Evolutionary conservation across 305 asterid genomes (phyloP).

Genomic region (Fraxinus floribunda): DNA sequence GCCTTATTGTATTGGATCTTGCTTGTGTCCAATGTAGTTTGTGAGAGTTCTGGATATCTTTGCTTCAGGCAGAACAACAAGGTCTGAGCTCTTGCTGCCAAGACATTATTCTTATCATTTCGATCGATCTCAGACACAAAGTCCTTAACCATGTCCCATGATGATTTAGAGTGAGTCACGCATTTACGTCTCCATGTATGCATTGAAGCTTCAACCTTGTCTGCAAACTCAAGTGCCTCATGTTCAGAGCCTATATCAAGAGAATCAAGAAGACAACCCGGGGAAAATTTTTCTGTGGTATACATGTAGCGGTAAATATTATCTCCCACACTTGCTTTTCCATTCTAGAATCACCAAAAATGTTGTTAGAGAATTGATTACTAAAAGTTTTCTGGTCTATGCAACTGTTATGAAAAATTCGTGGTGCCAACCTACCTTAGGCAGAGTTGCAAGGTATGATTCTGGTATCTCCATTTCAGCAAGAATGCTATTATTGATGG

Average conservation of each 20-base stretch:
- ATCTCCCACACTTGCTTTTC: constrained; percentile 80
- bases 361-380: neutral
- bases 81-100: constrained; percentile 74
- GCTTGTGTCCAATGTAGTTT: constrained; percentile 81
- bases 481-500: constrained; percentile 40
- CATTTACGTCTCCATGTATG: constrained; percentile 80
- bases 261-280: constrained; percentile 59
- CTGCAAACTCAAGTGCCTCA: constrained; percentile 85
- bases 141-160: constrained; percentile 84
- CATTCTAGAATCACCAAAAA: constrained; percentile 50
- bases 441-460: constrained; percentile 40
- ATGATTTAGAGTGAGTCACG: constrained; percentile 64
- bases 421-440: constrained; percentile 35
- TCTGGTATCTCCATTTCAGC: constrained; percentile 51
- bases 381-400: neutral
- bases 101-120: constrained; percentile 59
- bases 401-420: neutral
- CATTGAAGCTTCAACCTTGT: constrained; percentile 82
- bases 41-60: constrained; percentile 82
- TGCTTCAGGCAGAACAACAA: constrained; percentile 76
- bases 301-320: constrained; percentile 66
- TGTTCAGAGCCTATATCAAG: constrained; percentile 70
- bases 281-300: constrained; percentile 58
- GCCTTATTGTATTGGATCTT: constrained; percentile 86
- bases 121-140: constrained; percentile 70